These are phyloP conservation scores for Starmerella cellae DNA, from an alignment of 805 yeast species.

Conservation along the genomic window DNA sequence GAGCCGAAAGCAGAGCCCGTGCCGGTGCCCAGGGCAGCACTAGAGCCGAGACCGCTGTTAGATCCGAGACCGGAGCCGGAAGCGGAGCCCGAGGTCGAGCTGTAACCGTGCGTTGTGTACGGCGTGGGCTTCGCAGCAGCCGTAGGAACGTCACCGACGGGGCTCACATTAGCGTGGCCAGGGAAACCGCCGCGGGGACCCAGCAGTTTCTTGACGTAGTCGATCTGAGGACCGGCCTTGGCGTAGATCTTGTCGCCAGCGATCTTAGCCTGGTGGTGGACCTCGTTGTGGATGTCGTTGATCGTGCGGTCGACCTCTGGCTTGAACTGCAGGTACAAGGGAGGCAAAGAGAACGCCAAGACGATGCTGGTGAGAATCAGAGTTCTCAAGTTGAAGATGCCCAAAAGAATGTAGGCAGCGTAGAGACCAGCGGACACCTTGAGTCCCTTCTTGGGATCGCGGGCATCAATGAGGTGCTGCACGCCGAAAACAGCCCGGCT, in stretches of 20 bases:
- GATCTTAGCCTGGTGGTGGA: conserved; percentile 19
- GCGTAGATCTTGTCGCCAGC: conserved; percentile 22
- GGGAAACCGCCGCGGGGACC: conserved; percentile 30
- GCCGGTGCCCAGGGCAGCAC: neutral
- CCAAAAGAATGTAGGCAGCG: conserved; percentile 55
- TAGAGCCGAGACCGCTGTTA: neutral
- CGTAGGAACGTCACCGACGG: conserved; percentile 20
- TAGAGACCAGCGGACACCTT: conserved; percentile 64
- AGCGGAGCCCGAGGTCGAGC: neutral
- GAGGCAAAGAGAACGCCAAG: conserved; percentile 61
- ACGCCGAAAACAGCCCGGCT: conserved; percentile 23
- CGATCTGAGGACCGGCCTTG: conserved; percentile 29
- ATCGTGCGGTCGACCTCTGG: conserved; percentile 51
- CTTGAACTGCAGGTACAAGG: conserved; percentile 58
- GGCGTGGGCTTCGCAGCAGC: conserved; percentile 22
- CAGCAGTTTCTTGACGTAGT: conserved; percentile 23
- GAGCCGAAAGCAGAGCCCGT: conserved; percentile 2
- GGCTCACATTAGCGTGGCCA: conserved; percentile 12
- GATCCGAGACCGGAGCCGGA: neutral
- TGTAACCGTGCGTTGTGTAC: conserved; percentile 2
- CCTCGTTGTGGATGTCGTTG: conserved; percentile 19
- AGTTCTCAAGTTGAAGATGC: conserved; percentile 61
- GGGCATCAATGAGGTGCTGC: conserved; percentile 35
- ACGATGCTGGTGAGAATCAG: conserved; percentile 46
- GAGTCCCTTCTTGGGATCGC: conserved; percentile 33